Evolutionary conservation across 164 flowering plant species (phyloP).

Genomic region (Sextonia rubra): DNA sequence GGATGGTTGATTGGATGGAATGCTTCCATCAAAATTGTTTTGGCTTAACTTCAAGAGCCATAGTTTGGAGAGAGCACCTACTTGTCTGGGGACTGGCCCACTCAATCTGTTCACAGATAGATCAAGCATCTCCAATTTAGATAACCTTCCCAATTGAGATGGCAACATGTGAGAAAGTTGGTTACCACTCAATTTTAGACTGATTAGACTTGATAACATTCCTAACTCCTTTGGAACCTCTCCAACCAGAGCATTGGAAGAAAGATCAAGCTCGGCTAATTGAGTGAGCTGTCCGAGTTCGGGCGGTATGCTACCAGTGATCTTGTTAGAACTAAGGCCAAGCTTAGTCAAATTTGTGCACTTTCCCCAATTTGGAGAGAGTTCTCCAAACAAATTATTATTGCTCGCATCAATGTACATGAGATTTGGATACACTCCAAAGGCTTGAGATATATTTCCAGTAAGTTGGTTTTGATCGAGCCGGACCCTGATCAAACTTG

Average conservation of each 20-base stretch:
- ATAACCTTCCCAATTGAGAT: not conserved
- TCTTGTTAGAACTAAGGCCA: not conserved
- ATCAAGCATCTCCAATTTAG: not conserved
- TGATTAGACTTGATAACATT: not conserved
- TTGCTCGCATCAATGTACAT: not conserved
- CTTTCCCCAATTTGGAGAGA: not conserved
- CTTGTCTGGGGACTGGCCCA: constrained; percentile 1
- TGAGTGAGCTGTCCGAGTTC: not conserved
- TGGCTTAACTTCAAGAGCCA: not conserved
- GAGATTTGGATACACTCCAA: not conserved
- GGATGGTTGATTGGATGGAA: not conserved
- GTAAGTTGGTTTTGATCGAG: not conserved
- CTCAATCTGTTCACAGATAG: not conserved
- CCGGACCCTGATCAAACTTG: not conserved
- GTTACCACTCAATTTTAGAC: constrained; percentile 1
- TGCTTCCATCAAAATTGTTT: not conserved
- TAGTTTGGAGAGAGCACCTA: not conserved
- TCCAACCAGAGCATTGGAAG: constrained; percentile 11
- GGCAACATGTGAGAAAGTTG: constrained; percentile 5
- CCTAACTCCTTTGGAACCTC: constrained; percentile 2
- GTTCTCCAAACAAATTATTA: not conserved
- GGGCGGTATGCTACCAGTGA: not conserved
- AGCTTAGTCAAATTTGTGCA: not conserved
- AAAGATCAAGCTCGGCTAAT: constrained; percentile 16
- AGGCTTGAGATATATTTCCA: not conserved